Conservation (phyloP, 108 stramenopile genomes). For the Nitzschia palea region DNA sequence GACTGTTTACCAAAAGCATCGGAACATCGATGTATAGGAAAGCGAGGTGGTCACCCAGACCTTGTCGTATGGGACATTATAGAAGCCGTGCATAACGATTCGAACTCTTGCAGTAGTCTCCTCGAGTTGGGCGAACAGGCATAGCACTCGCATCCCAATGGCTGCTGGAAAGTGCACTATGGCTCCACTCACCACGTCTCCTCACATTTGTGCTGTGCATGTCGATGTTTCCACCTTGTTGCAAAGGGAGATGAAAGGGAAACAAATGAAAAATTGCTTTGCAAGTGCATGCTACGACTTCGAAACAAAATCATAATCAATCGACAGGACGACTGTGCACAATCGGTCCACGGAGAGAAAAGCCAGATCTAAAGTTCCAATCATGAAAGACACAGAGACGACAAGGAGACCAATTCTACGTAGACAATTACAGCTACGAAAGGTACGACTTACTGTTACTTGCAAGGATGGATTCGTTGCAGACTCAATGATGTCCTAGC, state of each 20-base stretch:
- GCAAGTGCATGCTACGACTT: not conserved
- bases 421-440: not conserved
- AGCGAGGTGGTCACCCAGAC: conserved; percentile 23
- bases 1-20: not conserved
- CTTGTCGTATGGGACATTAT: conserved; percentile 25
- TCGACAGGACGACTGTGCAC: too few relatives aligned
- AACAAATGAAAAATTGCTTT: not conserved
- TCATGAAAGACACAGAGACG: not conserved
- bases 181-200: too few relatives aligned
- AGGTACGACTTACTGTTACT: not conserved
- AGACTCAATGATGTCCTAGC: too few relatives aligned
- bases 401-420: not conserved
- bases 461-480: too few relatives aligned
- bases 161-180: too few relatives aligned
- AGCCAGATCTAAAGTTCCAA: not conserved
- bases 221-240: too few relatives aligned
- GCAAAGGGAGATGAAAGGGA: not conserved
- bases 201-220: too few relatives aligned
- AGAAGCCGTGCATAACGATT: conserved; percentile 14
- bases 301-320: too few relatives aligned
- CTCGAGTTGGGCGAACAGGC: too few relatives aligned
- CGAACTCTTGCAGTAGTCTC: too few relatives aligned
- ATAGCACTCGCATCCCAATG: too few relatives aligned
- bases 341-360: too few relatives aligned
- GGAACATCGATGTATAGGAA: conserved; percentile 20